Evolutionary conservation across 2,329 filamentous ascomycete genomes (phyloP).

Genomic region (Claviceps monticola): DNA sequence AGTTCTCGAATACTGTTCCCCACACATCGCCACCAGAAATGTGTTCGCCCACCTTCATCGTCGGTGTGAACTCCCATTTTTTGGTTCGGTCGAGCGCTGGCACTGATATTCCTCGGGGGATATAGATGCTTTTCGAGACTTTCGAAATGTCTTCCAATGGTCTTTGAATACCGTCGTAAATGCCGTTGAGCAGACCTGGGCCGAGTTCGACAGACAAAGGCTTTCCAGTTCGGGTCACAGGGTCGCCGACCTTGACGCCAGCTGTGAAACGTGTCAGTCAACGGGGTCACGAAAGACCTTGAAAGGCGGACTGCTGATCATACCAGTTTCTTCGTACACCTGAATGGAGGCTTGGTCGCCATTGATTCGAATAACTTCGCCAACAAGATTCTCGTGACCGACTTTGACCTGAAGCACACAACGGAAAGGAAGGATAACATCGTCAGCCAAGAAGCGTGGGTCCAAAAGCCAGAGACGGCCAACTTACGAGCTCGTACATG

Average conservation of each 20-base stretch:
- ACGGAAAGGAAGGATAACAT: neutral
- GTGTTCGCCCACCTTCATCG: conserved; percentile 89
- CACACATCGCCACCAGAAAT: conserved; percentile 94
- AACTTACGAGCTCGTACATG: conserved; percentile 92
- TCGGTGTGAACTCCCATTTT: conserved; percentile 93
- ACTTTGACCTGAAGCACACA: conserved; percentile 57
- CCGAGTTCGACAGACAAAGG: conserved; percentile 94
- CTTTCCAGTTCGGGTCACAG: conserved; percentile 81
- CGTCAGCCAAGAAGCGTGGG: neutral
- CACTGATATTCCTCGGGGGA: conserved; percentile 81
- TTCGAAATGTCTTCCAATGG: conserved; percentile 76
- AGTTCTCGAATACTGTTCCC: conserved; percentile 92
- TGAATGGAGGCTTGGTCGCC: conserved; percentile 93
- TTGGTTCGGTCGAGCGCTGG: conserved; percentile 79
- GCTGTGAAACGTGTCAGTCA: conserved; percentile 34
- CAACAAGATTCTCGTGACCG: conserved; percentile 80
- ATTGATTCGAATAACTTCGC: conserved; percentile 96
- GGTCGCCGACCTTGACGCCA: conserved; percentile 90
- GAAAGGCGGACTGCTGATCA: conserved; percentile 10
- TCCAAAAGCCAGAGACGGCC: neutral
- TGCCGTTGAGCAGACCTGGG: conserved; percentile 93
- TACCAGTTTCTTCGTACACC: conserved; percentile 98
- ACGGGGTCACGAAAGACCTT: conserved; percentile 1
- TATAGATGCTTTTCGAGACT: conserved; percentile 80
- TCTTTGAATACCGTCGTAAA: conserved; percentile 98